phyloP scores from a whole-genome alignment of 2,329 filamentous ascomycete genomes.

The Ceratocystis diversiconidia region DNA sequence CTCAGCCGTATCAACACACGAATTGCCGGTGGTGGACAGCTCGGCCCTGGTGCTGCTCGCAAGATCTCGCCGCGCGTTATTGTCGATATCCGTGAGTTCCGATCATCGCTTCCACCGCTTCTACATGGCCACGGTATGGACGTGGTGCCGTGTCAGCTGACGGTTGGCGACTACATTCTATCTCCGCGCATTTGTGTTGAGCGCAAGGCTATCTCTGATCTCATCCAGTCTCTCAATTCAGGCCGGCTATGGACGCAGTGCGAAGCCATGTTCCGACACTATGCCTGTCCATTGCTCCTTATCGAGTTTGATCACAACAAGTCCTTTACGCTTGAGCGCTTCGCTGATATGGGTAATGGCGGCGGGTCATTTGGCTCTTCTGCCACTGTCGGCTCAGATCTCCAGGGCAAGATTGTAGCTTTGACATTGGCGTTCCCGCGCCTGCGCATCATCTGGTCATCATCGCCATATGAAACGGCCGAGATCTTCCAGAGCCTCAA shows the following conservation, averaged over 20 bases:
- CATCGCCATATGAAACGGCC: constrained; percentile 84
- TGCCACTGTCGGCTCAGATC: constrained; percentile 48
- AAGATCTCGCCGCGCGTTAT: constrained; percentile 80
- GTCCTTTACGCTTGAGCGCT: constrained; percentile 81
- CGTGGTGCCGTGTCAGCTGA: constrained; percentile 87
- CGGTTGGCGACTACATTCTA: constrained; percentile 90
- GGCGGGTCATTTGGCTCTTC: constrained; percentile 22
- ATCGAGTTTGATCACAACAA: constrained; percentile 98
- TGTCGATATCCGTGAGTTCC: constrained; percentile 91
- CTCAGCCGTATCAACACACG: constrained; percentile 90
- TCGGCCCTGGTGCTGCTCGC: constrained; percentile 50
- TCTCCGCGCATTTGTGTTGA: constrained; percentile 86
- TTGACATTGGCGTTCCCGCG: constrained; percentile 83
- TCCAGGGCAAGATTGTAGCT: constrained; percentile 84
- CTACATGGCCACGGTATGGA: constrained; percentile 79
- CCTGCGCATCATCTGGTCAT: constrained; percentile 86
- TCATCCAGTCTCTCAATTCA: constrained; percentile 83
- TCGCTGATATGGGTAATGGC: constrained; percentile 38
- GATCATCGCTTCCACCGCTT: constrained; percentile 79
- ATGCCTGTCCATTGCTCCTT: constrained; percentile 75
- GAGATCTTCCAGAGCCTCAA: constrained; percentile 95
- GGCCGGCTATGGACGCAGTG: constrained; percentile 84
- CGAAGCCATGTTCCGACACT: constrained; percentile 88
- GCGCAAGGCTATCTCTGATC: constrained; percentile 80
- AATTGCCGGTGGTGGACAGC: constrained; percentile 80